Percentiles rank a stretch among this genome's conserved stretches.
Conservation (phyloP, 2,329 filamentous ascomycete genomes). For the Aschersonia sp. region DNA sequence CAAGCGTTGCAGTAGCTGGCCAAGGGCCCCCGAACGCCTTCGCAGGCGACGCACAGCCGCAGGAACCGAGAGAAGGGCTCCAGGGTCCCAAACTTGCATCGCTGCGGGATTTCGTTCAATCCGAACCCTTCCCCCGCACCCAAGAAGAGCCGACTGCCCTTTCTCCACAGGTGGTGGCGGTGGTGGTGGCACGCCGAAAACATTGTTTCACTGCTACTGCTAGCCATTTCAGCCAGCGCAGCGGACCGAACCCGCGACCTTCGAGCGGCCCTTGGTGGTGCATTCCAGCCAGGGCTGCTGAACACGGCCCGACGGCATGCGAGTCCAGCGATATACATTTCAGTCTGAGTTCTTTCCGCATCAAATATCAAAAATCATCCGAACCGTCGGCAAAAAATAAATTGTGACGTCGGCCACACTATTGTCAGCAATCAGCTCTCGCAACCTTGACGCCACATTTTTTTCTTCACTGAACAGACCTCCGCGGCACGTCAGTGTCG, state of each 20-base stretch:
- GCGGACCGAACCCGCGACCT: too few species aligned
- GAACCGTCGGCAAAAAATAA: too few species aligned
- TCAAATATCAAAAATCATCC: too few species aligned
- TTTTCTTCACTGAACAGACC: background rate
- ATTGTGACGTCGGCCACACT: constrained; percentile 4
- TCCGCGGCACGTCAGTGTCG: constrained; percentile 1
- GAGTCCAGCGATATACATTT: background rate
- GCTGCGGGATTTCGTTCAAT: background rate
- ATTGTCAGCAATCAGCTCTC: background rate
- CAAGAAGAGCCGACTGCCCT: too few species aligned
- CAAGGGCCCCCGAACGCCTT: background rate
- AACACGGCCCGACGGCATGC: background rate
- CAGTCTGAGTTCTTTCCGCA: too few species aligned
- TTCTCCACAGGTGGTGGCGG: too few species aligned
- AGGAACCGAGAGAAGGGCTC: background rate
- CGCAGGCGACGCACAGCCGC: background rate
- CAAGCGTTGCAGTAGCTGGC: background rate
- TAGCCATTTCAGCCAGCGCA: too few species aligned
- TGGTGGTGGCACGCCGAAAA: too few species aligned
- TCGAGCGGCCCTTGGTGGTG: too few species aligned
- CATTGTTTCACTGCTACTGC: too few species aligned
- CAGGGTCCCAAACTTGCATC: too few species aligned
- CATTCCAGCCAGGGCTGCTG: background rate
- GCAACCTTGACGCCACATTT: background rate
- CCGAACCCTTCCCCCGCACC: too few species aligned